Conservation (phyloP, 2,329 filamentous ascomycete genomes). For the Cladosporium sp. region DNA sequence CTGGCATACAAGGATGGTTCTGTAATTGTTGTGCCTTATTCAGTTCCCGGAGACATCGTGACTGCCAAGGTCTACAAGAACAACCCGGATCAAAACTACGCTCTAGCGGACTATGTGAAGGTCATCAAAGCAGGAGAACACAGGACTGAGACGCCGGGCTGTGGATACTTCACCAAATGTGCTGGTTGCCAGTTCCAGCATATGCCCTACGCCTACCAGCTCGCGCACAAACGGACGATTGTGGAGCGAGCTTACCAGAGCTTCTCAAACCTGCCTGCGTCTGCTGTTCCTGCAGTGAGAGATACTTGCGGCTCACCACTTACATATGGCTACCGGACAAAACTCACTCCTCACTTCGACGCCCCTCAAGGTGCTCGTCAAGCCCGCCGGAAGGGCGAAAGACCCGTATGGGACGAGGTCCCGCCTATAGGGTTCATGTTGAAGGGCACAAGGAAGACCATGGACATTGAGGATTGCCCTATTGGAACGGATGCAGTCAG, state of each 20-base stretch:
- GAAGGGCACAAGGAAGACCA: conserved; percentile 72
- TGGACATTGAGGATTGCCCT: conserved; percentile 97
- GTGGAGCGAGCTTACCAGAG: conserved; percentile 89
- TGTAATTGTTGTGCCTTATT: conserved; percentile 85
- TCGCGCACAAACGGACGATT: conserved; percentile 77
- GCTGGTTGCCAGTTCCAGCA: conserved; percentile 97
- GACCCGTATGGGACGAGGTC: conserved; percentile 56
- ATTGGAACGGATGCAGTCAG: conserved; percentile 86
- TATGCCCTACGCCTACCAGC: conserved; percentile 82
- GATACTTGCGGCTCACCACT: conserved; percentile 88
- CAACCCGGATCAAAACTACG: conserved; percentile 61
- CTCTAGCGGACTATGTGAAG: conserved; percentile 76
- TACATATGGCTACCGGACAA: conserved; percentile 92
- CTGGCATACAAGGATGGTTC: conserved; percentile 67
- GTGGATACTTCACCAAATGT: conserved; percentile 82
- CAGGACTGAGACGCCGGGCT: conserved; percentile 72
- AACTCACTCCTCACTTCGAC: conserved; percentile 95
- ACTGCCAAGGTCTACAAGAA: conserved; percentile 77
- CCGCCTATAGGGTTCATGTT: conserved; percentile 87
- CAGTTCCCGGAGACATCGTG: conserved; percentile 77
- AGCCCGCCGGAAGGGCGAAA: conserved; percentile 48
- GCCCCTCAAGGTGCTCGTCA: conserved; percentile 57
- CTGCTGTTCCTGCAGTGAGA: conserved; percentile 68
- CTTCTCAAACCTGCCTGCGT: conserved; percentile 77
- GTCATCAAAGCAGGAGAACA: conserved; percentile 68